Evolutionary conservation across 345 rosid genomes (phyloP).

Genomic region (Camelina laxa): DNA sequence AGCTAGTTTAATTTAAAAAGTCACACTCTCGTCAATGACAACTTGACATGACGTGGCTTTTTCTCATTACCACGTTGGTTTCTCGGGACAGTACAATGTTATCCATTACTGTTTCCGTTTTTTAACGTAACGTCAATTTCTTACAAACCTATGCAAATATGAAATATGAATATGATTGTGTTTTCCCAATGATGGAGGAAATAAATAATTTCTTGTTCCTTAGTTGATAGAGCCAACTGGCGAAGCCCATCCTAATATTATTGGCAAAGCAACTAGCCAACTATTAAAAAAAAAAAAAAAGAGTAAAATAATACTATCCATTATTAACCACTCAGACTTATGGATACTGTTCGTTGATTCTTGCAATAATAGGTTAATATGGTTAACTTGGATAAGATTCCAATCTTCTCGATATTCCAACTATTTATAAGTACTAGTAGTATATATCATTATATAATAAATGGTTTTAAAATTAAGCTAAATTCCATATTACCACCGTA

Average conservation of each 20-base stretch:
- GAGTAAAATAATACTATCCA: too few species aligned
- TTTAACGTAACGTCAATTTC: neutral
- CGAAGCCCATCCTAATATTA: neutral
- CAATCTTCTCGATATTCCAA: neutral
- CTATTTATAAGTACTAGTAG: neutral
- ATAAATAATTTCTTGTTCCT: neutral
- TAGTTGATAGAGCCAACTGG: neutral
- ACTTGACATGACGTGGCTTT: slow-evolving; percentile 33
- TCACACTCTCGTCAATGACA: slow-evolving; percentile 1
- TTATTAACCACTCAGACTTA: neutral
- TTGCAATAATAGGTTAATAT: slow-evolving; percentile 16
- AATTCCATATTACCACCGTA: neutral
- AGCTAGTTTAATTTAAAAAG: neutral
- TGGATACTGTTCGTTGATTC: slow-evolving; percentile 24
- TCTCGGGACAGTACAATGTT: slow-evolving; percentile 20
- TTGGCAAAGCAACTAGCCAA: neutral
- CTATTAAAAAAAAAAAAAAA: too few species aligned
- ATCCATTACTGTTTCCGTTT: slow-evolving; percentile 35
- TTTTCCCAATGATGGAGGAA: slow-evolving; percentile 8
- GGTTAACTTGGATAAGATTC: slow-evolving; percentile 36
- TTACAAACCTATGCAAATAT: neutral
- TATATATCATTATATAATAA: too few species aligned
- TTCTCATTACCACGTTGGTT: slow-evolving; percentile 36
- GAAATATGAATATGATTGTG: slow-evolving; percentile 27
- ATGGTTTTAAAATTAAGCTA: too few species aligned